These are phyloP conservation scores for Porphyrellus cyaneotinctus DNA, from an alignment of 768 basidiomycete species.

Conservation along the genomic window DNA sequence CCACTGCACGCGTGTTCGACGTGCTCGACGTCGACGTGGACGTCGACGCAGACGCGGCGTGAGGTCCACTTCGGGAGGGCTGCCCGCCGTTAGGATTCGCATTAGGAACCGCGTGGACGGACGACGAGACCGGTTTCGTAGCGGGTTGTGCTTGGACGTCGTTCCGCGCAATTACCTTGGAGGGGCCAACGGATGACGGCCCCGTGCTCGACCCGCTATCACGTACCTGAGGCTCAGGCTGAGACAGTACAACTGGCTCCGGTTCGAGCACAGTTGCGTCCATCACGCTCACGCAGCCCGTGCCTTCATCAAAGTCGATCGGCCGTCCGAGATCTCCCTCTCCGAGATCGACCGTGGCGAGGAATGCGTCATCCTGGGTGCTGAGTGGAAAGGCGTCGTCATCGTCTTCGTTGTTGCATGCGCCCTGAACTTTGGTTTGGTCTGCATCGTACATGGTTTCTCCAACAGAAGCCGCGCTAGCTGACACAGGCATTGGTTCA, in stretches of 20 bases:
- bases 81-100: neutral
- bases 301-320: slow-evolving; percentile 41
- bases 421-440: slow-evolving; percentile 26
- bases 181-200: neutral
- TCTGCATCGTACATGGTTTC: neutral
- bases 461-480: neutral
- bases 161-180: neutral
- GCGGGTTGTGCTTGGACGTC: neutral
- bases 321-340: slow-evolving; percentile 39
- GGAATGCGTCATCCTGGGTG: slow-evolving; percentile 66
- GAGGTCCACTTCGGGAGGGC: neutral
- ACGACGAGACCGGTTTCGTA: neutral
- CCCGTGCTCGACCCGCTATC: slow-evolving; percentile 3
- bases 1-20: neutral
- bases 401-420: neutral
- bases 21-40: neutral
- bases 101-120: neutral
- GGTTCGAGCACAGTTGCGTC: slow-evolving; percentile 6
- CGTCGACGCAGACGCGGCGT: neutral
- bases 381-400: slow-evolving; percentile 46
- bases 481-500: neutral
- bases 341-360: slow-evolving; percentile 53
- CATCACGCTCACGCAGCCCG: slow-evolving; percentile 11
- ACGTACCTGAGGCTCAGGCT: slow-evolving; percentile 7
- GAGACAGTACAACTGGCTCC: neutral